phyloP scores from a whole-genome alignment of 257 asterid genomes.

The Plantago ovata region DNA sequence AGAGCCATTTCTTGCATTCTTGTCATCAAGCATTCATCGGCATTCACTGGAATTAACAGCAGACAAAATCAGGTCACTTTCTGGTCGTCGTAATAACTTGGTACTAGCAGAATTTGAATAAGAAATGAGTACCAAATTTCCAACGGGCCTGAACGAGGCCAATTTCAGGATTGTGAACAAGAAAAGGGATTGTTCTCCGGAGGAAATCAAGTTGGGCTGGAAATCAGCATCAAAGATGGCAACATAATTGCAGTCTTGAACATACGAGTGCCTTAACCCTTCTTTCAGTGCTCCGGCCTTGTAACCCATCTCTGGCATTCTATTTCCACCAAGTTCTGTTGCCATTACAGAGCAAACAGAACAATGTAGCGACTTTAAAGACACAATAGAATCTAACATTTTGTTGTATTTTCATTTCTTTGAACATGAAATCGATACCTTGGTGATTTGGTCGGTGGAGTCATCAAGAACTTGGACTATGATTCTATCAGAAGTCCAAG shows the following conservation, averaged over 20 bases:
- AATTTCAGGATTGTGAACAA: conserved; percentile 75
- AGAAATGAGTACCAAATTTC: conserved; percentile 60
- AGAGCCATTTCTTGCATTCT: conserved; percentile 99
- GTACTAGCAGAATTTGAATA: conserved; percentile 35
- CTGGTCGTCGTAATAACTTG: conserved; percentile 30
- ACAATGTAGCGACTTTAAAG: too few relatives aligned
- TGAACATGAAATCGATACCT: conserved; percentile 30
- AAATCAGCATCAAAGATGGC: conserved; percentile 93
- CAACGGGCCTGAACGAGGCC: conserved; percentile 95
- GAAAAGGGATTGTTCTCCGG: conserved; percentile 71
- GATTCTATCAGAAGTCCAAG: conserved; percentile 92
- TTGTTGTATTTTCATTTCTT: background rate
- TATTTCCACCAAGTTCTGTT: conserved; percentile 66
- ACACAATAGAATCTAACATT: too few relatives aligned
- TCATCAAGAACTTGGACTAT: conserved; percentile 88
- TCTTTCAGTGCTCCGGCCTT: conserved; percentile 90
- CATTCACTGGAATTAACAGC: conserved; percentile 54
- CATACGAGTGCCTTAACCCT: conserved; percentile 70
- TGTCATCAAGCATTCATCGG: conserved; percentile 95
- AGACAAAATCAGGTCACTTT: background rate
- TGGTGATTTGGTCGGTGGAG: conserved; percentile 70
- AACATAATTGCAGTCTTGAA: conserved; percentile 75
- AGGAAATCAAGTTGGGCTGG: conserved; percentile 94
- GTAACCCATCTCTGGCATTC: conserved; percentile 97
- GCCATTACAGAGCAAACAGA: too few relatives aligned